These are phyloP conservation scores for Triangularia setosa DNA, from an alignment of 2,329 filamentous ascomycete species.

Conservation along the genomic window DNA sequence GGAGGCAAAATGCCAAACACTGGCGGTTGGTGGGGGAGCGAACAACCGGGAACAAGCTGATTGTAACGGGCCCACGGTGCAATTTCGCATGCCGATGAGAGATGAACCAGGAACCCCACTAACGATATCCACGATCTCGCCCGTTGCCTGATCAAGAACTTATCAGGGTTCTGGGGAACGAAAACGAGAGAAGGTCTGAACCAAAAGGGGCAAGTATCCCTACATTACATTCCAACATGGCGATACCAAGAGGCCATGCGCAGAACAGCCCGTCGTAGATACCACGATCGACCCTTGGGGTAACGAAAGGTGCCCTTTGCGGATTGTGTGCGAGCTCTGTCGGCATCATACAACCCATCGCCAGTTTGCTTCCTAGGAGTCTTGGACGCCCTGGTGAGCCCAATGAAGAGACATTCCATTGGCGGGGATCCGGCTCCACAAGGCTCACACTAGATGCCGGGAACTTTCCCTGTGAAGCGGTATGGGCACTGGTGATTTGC, in stretches of 20 bases:
- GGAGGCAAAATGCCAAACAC: background rate
- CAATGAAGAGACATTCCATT: background rate
- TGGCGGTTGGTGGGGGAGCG: background rate
- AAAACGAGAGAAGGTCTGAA: background rate
- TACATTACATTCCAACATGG: background rate
- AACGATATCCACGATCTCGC: background rate
- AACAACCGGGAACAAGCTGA: background rate
- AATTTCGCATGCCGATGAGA: constrained; percentile 2
- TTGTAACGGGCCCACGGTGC: constrained; percentile 2
- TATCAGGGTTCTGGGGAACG: background rate
- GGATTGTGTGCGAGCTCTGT: too few species aligned
- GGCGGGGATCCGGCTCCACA: background rate
- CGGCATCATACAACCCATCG: background rate
- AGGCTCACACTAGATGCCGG: background rate
- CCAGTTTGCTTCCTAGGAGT: background rate
- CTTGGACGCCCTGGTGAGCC: background rate
- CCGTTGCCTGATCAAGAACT: background rate
- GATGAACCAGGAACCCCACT: constrained; percentile 1
- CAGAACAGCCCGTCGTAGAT: background rate
- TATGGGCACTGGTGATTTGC: background rate
- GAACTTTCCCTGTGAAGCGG: constrained; percentile 9
- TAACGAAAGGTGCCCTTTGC: background rate
- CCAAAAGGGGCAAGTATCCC: background rate
- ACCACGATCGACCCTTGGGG: background rate
- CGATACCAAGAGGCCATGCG: background rate